Evolutionary conservation across 257 asterid genomes (phyloP).

Genomic region (Agastache rugosa): DNA sequence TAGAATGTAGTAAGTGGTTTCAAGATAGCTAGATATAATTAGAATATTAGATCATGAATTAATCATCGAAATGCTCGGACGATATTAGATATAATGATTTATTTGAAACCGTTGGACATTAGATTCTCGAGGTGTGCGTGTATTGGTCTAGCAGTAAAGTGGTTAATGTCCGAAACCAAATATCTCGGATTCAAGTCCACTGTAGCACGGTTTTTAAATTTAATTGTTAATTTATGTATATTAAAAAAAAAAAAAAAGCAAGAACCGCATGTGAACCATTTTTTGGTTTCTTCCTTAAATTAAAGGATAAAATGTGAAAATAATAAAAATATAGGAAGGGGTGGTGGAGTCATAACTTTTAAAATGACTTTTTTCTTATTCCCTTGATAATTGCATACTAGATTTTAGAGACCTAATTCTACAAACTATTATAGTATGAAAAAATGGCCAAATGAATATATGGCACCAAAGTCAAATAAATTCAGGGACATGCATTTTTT

Average conservation of each 20-base stretch:
- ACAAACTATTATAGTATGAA: not conserved
- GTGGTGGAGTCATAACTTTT: no score
- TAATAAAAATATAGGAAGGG: not conserved
- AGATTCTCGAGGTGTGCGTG: not conserved
- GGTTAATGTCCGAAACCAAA: no score
- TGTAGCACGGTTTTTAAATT: no score
- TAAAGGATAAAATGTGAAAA: not conserved
- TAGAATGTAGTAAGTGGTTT: not conserved
- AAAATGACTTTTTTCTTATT: no score
- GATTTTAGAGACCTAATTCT: no score
- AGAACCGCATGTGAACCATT: not conserved
- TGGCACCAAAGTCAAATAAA: constrained; percentile 28
- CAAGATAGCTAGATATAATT: not conserved
- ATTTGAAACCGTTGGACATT: not conserved
- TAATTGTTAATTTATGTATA: no score
- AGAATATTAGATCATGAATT: not conserved
- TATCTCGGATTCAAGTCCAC: no score
- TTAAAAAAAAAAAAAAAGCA: no score
- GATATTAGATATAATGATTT: not conserved
- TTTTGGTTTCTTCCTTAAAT: not conserved
- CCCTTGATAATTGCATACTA: no score
- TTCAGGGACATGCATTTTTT: constrained; percentile 12
- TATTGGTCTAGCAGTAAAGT: no score
- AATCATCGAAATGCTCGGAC: not conserved
- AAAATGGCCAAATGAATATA: not conserved